Base-by-base conservation (phyloP, 2,329 filamentous ascomycete species). In the Colletotrichum echinochloae region DNA sequence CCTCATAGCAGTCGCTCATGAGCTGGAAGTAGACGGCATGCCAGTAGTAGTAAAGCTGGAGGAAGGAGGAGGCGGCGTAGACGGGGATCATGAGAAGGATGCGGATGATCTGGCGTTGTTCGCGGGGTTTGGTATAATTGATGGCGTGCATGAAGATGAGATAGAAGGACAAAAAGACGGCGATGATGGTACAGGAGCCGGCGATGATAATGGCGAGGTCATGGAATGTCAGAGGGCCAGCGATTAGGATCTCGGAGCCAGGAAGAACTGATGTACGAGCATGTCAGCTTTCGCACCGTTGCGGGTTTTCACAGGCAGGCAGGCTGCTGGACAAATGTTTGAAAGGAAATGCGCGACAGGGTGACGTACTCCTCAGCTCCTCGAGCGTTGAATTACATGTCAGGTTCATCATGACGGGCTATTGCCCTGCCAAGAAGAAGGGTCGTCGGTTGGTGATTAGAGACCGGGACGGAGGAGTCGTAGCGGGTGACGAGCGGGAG, bases 51-150 rank as follows among this genome's bases (percentile, higher is more conserved):
- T 87, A 85, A 75, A 94, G 89, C 70, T 90, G 90, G 46, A 95
- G 86, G 77, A 93, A 93, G 41, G 92, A 90, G 26, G 94, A 90
- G 48, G 90, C 84, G 60, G 91, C 86, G 80, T 97, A 97, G 72
- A 97, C 85, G 48, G 94, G 94, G 60, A 97, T 89, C 93, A 97
- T 95, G 79, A 95, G 91, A 33, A 97, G 87, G 74, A 97, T 95
- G 59, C 94, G 92, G 75, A 97, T 95, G 76, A 96, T 94, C 84
- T 90, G 87, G 78, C 84, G 85, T 76, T 90, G 88, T 78, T 90
- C 87, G 65, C 81, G 79, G 8, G 88, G 88, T 66, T 88, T 88
- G 33, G 88, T 90, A 76, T 90, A 90, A 79, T 90, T 84, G 23
- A 83, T 74, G 37, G 88, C 87, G 81, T 91, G 89, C 81, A 86